A percentile compares a stretch with the other conserved stretches of the same genome.
These are phyloP conservation scores for Zasmidium citrigriseum DNA, from an alignment of 2,329 filamentous ascomycete species.

Conservation along the genomic window DNA sequence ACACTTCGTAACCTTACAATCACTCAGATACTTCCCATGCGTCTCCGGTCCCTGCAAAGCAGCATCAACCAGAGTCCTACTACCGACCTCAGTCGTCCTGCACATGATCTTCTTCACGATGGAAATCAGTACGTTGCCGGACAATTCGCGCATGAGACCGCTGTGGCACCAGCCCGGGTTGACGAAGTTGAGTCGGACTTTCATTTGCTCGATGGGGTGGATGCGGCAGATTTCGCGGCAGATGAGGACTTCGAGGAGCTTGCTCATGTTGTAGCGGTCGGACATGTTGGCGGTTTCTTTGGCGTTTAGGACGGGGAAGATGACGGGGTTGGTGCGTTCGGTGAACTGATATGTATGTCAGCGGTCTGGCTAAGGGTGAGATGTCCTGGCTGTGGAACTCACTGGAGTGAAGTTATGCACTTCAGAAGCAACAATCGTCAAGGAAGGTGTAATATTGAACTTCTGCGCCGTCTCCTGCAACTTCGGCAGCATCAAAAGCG, in stretches of 20 bases:
- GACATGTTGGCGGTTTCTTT: conserved; percentile 38
- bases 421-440: conserved; percentile 45
- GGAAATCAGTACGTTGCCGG: conserved; percentile 11
- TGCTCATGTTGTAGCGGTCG: conserved; percentile 48
- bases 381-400: neutral
- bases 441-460: conserved; percentile 37
- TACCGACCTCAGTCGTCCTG: conserved; percentile 43
- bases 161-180: conserved; percentile 58
- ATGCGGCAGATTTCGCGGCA: conserved; percentile 37
- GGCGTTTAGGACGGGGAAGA: conserved; percentile 42
- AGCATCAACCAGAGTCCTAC: conserved; percentile 43
- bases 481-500: conserved; percentile 53
- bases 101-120: conserved; percentile 27
- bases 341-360: conserved; percentile 16
- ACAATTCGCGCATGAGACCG: conserved; percentile 39
- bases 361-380: neutral
- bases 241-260: conserved; percentile 52
- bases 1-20: conserved; percentile 31
- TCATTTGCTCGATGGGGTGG: conserved; percentile 28
- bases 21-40: conserved; percentile 44
- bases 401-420: conserved; percentile 44
- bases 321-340: conserved; percentile 39
- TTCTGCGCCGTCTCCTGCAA: conserved; percentile 44
- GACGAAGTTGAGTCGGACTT: conserved; percentile 52
- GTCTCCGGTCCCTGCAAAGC: conserved; percentile 37